phyloP scores from a whole-genome alignment of 2,329 filamentous ascomycete species.

The Alternaria solani region DNA sequence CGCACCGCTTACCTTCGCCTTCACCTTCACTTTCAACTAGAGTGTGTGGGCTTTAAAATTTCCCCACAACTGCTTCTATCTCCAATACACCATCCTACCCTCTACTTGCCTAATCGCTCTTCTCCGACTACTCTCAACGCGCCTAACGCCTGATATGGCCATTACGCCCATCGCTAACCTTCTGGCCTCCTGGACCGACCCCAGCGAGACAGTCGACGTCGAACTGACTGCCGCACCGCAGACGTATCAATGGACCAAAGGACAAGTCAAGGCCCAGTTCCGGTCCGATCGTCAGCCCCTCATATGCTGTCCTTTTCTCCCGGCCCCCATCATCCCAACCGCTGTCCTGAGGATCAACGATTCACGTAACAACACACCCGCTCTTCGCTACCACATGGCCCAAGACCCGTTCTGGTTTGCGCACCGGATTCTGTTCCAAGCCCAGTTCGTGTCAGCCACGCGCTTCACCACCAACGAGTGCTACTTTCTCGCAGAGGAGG shows the following conservation, averaged over 20 bases:
- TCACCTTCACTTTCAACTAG: not conserved
- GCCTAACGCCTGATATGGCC: not conserved
- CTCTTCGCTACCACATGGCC: not conserved
- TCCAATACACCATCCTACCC: not conserved
- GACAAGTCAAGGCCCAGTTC: not conserved
- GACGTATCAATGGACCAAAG: not conserved
- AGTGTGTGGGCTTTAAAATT: not conserved
- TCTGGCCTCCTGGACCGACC: slow-evolving; percentile 1
- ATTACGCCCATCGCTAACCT: not conserved
- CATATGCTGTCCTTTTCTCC: slow-evolving; percentile 6
- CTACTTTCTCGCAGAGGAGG: slow-evolving; percentile 1
- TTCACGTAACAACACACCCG: not conserved
- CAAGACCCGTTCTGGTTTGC: not conserved
- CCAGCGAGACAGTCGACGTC: not conserved
- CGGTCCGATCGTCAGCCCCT: not conserved
- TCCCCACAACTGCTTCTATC: too few species aligned
- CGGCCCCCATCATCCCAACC: not conserved
- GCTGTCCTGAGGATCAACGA: not conserved
- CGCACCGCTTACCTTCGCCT: not conserved
- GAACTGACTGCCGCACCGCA: not conserved
- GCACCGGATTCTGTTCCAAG: not conserved
- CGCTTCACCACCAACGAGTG: not conserved
- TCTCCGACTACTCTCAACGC: not conserved
- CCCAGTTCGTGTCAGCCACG: not conserved
- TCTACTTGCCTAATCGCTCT: not conserved